Conservation (phyloP, 2,329 filamentous ascomycete species). For the Incumbomyces delicatus region DNA sequence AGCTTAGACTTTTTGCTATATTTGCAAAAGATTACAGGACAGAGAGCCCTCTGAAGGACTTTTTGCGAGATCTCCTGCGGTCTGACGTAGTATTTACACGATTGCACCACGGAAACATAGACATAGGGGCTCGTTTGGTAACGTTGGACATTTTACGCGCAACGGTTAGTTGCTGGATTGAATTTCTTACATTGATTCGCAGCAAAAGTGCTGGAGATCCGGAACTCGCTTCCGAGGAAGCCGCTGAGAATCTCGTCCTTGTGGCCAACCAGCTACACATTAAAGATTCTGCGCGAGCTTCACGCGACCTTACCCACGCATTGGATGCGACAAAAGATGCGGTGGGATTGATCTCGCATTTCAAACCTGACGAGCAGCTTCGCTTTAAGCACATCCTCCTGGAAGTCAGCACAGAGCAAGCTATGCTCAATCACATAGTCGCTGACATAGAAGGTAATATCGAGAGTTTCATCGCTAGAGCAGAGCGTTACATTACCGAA, state of each 20-base stretch:
- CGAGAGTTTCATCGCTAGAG: not conserved
- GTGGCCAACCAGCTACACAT: not conserved
- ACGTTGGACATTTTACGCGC: conserved; percentile 1
- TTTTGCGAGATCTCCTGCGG: not conserved
- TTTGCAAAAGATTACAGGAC: not conserved
- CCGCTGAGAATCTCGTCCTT: not conserved
- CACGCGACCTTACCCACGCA: not conserved
- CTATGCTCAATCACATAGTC: not conserved
- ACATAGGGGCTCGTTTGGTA: not conserved
- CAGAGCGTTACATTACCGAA: not conserved
- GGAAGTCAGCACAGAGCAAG: not conserved
- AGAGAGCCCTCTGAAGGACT: not conserved
- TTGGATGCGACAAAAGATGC: not conserved
- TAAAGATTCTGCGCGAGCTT: not conserved
- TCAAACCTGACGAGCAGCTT: not conserved
- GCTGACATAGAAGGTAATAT: not conserved
- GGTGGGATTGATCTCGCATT: not conserved
- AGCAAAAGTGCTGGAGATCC: not conserved
- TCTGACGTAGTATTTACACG: too few relatives aligned
- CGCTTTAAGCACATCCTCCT: not conserved
- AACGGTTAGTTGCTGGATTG: not conserved
- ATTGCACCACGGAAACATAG: not conserved
- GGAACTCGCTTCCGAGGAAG: not conserved
- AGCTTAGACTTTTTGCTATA: not conserved
- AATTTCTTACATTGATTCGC: not conserved